Conservation (phyloP, 2,329 filamentous ascomycete species). For the Paecilomyces sp. region DNA sequence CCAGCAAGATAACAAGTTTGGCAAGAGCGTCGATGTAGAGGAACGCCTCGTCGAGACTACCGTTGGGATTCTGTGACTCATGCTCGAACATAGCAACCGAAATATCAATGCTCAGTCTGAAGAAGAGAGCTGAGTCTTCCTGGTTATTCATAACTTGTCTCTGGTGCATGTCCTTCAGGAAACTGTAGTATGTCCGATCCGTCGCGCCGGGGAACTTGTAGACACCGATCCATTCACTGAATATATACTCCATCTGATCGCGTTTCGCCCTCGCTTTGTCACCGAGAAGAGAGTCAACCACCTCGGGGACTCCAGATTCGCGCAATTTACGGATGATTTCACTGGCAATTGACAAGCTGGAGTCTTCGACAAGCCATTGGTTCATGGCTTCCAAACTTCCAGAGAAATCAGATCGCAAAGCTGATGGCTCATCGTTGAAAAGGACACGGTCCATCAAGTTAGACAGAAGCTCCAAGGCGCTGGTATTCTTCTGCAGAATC, state of each 20-base stretch:
- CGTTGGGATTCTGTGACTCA: constrained; percentile 53
- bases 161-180: constrained; percentile 76
- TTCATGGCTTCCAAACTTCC: constrained; percentile 74
- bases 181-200: constrained; percentile 64
- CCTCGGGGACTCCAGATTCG: constrained; percentile 49
- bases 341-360: constrained; percentile 57
- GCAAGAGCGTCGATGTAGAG: constrained; percentile 72
- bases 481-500: constrained; percentile 62
- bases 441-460: constrained; percentile 72
- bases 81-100: constrained; percentile 74
- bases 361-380: constrained; percentile 70
- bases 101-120: constrained; percentile 72
- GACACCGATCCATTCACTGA: constrained; percentile 88
- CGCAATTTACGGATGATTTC: constrained; percentile 62
- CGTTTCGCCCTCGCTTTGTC: constrained; percentile 55
- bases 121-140: constrained; percentile 72
- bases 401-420: constrained; percentile 78
- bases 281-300: constrained; percentile 47
- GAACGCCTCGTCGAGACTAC: constrained; percentile 54
- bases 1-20: constrained; percentile 68
- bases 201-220: constrained; percentile 69
- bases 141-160: constrained; percentile 64
- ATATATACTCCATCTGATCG: constrained; percentile 89
- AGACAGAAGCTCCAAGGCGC: constrained; percentile 71
- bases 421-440: constrained; percentile 68